Evolutionary conservation across 2,329 filamentous ascomycete genomes (phyloP).

Genomic region (Colletotrichum tamarilloi): DNA sequence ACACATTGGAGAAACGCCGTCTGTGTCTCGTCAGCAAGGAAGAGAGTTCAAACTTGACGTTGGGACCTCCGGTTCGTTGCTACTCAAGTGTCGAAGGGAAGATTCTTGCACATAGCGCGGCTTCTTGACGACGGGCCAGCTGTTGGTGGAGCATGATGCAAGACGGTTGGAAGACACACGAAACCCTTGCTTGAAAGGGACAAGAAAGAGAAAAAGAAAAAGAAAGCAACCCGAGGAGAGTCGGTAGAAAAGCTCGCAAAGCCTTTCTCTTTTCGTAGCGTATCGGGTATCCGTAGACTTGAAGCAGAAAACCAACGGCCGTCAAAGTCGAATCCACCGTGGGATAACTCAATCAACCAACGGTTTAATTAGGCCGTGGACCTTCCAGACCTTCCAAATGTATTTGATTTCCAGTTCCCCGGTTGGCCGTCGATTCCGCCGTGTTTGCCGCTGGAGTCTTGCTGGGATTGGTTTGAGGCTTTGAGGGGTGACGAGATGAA

Average conservation of each 20-base stretch:
- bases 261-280: not conserved
- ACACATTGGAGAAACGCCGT: slow-evolving; percentile 7
- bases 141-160: not conserved
- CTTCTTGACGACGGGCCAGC: not conserved
- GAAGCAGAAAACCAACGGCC: not conserved
- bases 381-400: not conserved
- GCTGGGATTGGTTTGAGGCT: not conserved
- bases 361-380: not conserved
- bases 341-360: not conserved
- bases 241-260: not conserved
- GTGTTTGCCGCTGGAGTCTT: not conserved
- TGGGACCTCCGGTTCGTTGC: no score
- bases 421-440: not conserved
- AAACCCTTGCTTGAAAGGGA: slow-evolving; percentile 15
- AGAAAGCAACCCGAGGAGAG: slow-evolving; percentile 2
- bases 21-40: slow-evolving; percentile 19
- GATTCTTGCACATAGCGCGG: not conserved
- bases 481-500: not conserved
- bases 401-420: not conserved
- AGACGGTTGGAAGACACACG: slow-evolving; percentile 18
- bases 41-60: not conserved
- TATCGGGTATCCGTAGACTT: not conserved
- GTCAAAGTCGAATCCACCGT: not conserved
- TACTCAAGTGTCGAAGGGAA: not conserved
- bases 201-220: not conserved